Percentiles rank a stretch among this genome's conserved stretches.
Evolutionary conservation across 2,329 filamentous ascomycete genomes (phyloP).

Genomic region (Cladorrhinum sp.): DNA sequence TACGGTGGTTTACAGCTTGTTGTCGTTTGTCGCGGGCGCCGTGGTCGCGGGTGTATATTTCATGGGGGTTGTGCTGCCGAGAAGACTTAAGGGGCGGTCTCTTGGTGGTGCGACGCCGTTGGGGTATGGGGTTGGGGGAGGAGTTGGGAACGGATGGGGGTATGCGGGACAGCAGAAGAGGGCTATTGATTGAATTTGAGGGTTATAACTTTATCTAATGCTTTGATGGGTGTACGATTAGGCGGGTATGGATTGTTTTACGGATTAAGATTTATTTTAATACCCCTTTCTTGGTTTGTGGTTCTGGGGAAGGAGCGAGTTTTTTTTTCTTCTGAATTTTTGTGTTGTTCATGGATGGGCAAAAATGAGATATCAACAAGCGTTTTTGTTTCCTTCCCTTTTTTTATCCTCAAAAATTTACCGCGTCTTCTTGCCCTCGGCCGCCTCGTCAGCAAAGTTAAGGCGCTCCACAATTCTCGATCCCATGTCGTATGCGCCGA

Average conservation of each 20-base stretch:
- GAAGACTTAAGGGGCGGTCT: conserved; percentile 46
- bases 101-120: conserved; percentile 58
- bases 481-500: conserved; percentile 56
- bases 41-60: conserved; percentile 57
- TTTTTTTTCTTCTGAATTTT: too few species aligned
- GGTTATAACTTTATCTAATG: neutral
- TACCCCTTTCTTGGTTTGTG: neutral
- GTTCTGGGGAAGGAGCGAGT: neutral
- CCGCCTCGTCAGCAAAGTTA: conserved; percentile 30
- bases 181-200: conserved; percentile 43
- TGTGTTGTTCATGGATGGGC: neutral
- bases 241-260: too few species aligned
- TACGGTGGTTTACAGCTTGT: conserved; percentile 60
- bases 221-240: neutral
- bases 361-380: conserved; percentile 3
- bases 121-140: conserved; percentile 46
- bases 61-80: conserved; percentile 57
- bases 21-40: conserved; percentile 56
- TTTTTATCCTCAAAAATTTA: too few species aligned
- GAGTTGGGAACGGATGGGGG: conserved; percentile 57
- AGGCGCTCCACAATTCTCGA: conserved; percentile 45
- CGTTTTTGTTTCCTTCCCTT: neutral
- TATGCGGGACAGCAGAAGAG: conserved; percentile 46
- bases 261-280: too few species aligned
- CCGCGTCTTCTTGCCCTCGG: conserved; percentile 41